Conservation (phyloP, 805 yeast species). For the Starmerella floricola region DNA sequence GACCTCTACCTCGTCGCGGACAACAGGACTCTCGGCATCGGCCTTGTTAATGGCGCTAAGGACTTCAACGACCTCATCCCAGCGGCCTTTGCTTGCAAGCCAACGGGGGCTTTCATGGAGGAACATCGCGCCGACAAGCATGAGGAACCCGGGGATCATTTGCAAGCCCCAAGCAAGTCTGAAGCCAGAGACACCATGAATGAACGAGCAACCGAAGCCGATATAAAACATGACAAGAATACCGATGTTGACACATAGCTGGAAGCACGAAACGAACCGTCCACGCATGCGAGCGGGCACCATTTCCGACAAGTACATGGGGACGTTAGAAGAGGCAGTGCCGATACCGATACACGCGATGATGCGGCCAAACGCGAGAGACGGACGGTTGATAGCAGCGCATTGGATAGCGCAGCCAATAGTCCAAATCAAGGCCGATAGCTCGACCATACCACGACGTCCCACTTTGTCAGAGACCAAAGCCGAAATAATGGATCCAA, state of each 20-base stretch:
- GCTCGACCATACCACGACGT: slow-evolving; percentile 31
- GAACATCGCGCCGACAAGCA: slow-evolving; percentile 49
- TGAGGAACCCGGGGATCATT: slow-evolving; percentile 53
- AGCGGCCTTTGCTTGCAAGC: slow-evolving; percentile 43
- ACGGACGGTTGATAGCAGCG: slow-evolving; percentile 32
- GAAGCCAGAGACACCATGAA: slow-evolving; percentile 45
- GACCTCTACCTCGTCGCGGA: slow-evolving; percentile 29
- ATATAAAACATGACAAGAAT: slow-evolving; percentile 56
- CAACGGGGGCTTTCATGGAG: slow-evolving; percentile 72
- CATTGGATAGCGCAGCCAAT: slow-evolving; percentile 43
- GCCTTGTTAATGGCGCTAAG: slow-evolving; percentile 37
- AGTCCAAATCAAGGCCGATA: slow-evolving; percentile 35
- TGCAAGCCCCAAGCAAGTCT: slow-evolving; percentile 66
- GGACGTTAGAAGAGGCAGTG: slow-evolving; percentile 54
- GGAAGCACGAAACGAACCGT: slow-evolving; percentile 61
- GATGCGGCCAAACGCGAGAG: slow-evolving; percentile 39
- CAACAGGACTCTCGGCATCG: slow-evolving; percentile 27
- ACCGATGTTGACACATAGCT: slow-evolving; percentile 62
- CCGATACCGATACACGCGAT: slow-evolving; percentile 66
- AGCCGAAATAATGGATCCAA: slow-evolving; percentile 46
- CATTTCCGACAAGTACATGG: slow-evolving; percentile 44
- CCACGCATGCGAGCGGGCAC: slow-evolving; percentile 45
- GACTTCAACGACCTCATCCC: slow-evolving; percentile 46
- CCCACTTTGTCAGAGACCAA: slow-evolving; percentile 41
- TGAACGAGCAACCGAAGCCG: slow-evolving; percentile 32